phyloP scores from a whole-genome alignment of 305 asterid species.

The Fraxinus floribunda region DNA sequence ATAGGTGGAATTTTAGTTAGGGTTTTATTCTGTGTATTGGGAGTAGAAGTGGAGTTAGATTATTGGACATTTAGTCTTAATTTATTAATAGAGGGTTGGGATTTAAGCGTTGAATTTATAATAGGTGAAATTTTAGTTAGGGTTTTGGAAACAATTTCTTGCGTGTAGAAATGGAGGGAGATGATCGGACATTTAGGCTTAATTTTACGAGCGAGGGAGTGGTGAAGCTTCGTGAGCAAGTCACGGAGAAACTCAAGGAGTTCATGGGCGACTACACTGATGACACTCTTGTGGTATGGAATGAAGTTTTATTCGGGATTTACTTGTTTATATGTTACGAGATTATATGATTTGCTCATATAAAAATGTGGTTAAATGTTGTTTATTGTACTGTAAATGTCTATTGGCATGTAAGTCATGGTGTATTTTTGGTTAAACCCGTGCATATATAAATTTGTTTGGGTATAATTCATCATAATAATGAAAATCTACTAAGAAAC shows the following conservation, averaged over 20 bases:
- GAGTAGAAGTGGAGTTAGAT: not conserved
- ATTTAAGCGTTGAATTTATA: not conserved
- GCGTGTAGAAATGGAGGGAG: constrained; percentile 49
- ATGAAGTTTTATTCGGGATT: constrained; percentile 13
- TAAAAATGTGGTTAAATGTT: not conserved
- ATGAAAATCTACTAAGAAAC: not conserved
- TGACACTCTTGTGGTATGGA: constrained; percentile 85
- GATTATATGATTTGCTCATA: not conserved
- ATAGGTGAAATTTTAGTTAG: not conserved
- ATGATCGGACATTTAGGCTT: constrained; percentile 68
- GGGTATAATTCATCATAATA: not conserved
- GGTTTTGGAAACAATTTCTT: constrained; percentile 8
- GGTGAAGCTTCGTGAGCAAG: constrained; percentile 54
- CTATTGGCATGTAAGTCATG: not conserved
- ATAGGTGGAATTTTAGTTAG: constrained; percentile 19
- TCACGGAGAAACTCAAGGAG: constrained; percentile 81
- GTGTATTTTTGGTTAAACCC: constrained; percentile 7
- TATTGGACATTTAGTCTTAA: not conserved
- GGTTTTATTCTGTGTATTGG: constrained; percentile 21
- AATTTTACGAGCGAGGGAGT: constrained; percentile 69
- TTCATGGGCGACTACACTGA: constrained; percentile 94
- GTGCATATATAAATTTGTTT: not conserved
- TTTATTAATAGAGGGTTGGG: not conserved
- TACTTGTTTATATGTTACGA: not conserved
- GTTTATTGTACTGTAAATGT: not conserved